phyloP scores from a whole-genome alignment of 345 rosid genomes.

The Citrus unshiu region DNA sequence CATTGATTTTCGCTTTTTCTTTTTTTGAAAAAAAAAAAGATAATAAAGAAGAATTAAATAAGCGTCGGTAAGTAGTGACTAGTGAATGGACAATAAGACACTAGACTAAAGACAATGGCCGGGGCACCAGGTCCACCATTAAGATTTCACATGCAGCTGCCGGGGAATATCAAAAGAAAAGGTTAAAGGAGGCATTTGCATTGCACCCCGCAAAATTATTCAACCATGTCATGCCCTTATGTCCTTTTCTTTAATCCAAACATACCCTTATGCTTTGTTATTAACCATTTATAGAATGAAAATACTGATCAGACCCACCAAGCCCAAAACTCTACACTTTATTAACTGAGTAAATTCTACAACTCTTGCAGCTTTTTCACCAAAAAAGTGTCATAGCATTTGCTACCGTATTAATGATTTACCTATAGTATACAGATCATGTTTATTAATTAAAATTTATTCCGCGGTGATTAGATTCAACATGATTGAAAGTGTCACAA shows the following conservation, averaged over 20 bases:
- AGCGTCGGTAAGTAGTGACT: conserved; percentile 23
- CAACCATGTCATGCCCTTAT: conserved; percentile 25
- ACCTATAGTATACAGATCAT: neutral
- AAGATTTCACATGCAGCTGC: conserved; percentile 47
- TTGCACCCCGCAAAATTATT: conserved; percentile 23
- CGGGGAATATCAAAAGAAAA: conserved; percentile 10
- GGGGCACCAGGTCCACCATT: conserved; percentile 32
- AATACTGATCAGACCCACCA: neutral
- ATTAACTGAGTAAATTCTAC: neutral
- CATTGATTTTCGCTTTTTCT: neutral
- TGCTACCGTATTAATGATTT: neutral
- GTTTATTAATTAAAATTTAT: neutral
- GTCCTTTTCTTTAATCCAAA: conserved; percentile 1
- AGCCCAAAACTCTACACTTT: neutral
- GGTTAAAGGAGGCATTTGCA: conserved; percentile 12
- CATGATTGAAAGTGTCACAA: neutral
- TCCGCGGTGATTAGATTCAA: neutral
- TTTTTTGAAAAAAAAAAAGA: too few species aligned
- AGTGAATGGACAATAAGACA: neutral
- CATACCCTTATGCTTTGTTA: conserved; percentile 9
- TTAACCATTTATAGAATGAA: neutral
- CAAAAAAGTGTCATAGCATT: neutral
- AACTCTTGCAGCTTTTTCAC: conserved; percentile 26
- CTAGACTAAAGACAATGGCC: conserved; percentile 19
- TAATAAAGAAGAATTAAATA: neutral